Conservation (phyloP, 352 stramenopile species). For the Pythium phragmiticola region DNA sequence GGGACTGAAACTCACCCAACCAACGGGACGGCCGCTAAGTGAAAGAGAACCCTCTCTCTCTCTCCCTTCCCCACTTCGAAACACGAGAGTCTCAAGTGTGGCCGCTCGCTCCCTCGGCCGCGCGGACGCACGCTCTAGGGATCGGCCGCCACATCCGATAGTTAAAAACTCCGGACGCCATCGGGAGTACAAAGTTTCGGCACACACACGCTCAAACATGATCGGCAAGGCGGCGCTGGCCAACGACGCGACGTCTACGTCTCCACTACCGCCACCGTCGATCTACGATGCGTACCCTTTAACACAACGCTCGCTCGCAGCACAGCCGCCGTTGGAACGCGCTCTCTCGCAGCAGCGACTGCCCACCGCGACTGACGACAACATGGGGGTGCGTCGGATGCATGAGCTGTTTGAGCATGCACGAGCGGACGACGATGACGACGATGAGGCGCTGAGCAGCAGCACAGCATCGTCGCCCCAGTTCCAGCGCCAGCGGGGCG, state of each 20-base stretch:
- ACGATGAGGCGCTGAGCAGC: not conserved
- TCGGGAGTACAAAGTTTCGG: slow-evolving; percentile 4
- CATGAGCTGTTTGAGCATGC: slow-evolving; percentile 23
- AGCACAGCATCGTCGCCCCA: slow-evolving; percentile 1
- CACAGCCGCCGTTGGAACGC: slow-evolving; percentile 32
- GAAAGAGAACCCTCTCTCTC: slow-evolving; percentile 7
- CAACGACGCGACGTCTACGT: no score
- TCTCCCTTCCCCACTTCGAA: not conserved
- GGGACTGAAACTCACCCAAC: slow-evolving; percentile 10
- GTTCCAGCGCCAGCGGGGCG: slow-evolving; percentile 15
- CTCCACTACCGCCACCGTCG: slow-evolving; percentile 25
- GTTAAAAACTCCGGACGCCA: slow-evolving; percentile 8
- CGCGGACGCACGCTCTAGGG: slow-evolving; percentile 2
- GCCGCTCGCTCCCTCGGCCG: slow-evolving; percentile 6
- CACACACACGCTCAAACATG: not conserved
- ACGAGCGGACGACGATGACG: slow-evolving; percentile 12
- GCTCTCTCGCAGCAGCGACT: slow-evolving; percentile 29
- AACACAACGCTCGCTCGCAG: slow-evolving; percentile 32
- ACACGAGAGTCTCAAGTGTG: slow-evolving; percentile 5
- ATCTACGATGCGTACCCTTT: slow-evolving; percentile 77
- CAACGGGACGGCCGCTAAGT: not conserved
- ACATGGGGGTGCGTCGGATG: slow-evolving; percentile 12
- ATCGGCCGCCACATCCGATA: not conserved
- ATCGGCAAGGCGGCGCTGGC: slow-evolving; percentile 1
- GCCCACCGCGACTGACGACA: not conserved